Evolutionary conservation across 2,329 filamentous ascomycete species (phyloP).

Genomic region (Penicillium brevicompactum): DNA sequence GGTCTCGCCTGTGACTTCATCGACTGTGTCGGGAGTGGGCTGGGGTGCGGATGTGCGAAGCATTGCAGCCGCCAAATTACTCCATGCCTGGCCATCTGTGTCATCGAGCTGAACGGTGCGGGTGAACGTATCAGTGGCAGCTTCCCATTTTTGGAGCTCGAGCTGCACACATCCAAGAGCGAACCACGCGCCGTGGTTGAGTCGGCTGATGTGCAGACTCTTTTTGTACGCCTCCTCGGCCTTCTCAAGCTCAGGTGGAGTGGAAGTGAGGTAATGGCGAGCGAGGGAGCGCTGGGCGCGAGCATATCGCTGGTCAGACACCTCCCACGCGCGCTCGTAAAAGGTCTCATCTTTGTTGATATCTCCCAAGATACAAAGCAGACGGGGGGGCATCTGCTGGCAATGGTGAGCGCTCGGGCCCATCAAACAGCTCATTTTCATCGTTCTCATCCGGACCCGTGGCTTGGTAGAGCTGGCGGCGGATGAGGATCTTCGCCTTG

Average conservation of each 20-base stretch:
- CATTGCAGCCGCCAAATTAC: conserved; percentile 85
- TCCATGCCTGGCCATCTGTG: conserved; percentile 89
- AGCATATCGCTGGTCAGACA: conserved; percentile 78
- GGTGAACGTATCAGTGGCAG: conserved; percentile 80
- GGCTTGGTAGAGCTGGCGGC: conserved; percentile 75
- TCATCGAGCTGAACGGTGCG: conserved; percentile 83
- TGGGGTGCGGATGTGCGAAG: conserved; percentile 53
- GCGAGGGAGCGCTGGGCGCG: conserved; percentile 86
- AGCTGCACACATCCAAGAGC: conserved; percentile 86
- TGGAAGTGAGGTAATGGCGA: conserved; percentile 69
- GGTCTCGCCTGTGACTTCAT: conserved; percentile 29
- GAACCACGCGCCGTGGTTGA: conserved; percentile 85
- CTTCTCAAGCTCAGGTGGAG: conserved; percentile 61
- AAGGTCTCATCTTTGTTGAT: conserved; percentile 72
- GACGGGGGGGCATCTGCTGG: conserved; percentile 82
- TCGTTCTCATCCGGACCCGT: conserved; percentile 52
- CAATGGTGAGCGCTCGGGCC: conserved; percentile 68
- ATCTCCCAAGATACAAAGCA: conserved; percentile 94
- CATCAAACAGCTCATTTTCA: conserved; percentile 62
- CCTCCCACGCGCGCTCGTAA: conserved; percentile 85
- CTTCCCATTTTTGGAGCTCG: conserved; percentile 72
- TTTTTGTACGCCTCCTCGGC: conserved; percentile 77
- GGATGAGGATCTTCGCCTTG: conserved; percentile 75
- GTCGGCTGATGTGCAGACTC: conserved; percentile 75
- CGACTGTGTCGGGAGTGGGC: conserved; percentile 28